Evolutionary conservation across 164 flowering plant species (phyloP).

Genomic region (Paratinospora sagittata): DNA sequence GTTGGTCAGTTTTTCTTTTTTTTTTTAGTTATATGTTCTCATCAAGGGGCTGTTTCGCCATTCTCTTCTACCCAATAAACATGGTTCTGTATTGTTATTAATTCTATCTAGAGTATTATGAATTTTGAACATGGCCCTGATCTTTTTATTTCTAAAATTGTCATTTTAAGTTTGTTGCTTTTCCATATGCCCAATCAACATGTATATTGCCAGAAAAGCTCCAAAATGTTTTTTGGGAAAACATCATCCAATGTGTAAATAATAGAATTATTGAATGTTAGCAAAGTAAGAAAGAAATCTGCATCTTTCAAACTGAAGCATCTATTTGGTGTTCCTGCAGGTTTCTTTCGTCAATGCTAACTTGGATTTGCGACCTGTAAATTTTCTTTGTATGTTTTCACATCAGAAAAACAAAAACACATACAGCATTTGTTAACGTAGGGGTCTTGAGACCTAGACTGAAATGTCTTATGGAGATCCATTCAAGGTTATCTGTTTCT

Average conservation of each 20-base stretch:
- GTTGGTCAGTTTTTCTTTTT: slow-evolving; percentile 20
- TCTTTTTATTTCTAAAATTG: neutral
- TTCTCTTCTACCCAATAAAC: slow-evolving; percentile 1
- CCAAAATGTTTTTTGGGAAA: neutral
- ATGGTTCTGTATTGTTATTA: slow-evolving; percentile 4
- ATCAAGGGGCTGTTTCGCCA: slow-evolving; percentile 13
- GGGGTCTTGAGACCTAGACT: neutral
- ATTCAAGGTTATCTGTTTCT: neutral
- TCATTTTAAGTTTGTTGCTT: neutral
- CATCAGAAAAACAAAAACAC: slow-evolving; percentile 4
- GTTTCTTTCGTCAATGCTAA: slow-evolving; percentile 63
- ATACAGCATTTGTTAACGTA: slow-evolving; percentile 2
- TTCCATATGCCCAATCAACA: neutral
- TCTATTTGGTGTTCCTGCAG: slow-evolving; percentile 83
- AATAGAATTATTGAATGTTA: neutral
- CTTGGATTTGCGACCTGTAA: slow-evolving; percentile 42
- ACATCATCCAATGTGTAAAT: neutral
- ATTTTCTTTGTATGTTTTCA: slow-evolving; percentile 14
- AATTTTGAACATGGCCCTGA: neutral
- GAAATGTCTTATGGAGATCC: neutral
- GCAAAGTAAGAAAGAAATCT: slow-evolving; percentile 16
- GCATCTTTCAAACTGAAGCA: slow-evolving; percentile 47
- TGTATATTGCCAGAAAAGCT: neutral
- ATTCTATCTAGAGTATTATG: neutral
- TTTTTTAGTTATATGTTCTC: slow-evolving; percentile 18